Evolutionary conservation across 305 asterid species (phyloP).

Genomic region (Rubia tinctorum): DNA sequence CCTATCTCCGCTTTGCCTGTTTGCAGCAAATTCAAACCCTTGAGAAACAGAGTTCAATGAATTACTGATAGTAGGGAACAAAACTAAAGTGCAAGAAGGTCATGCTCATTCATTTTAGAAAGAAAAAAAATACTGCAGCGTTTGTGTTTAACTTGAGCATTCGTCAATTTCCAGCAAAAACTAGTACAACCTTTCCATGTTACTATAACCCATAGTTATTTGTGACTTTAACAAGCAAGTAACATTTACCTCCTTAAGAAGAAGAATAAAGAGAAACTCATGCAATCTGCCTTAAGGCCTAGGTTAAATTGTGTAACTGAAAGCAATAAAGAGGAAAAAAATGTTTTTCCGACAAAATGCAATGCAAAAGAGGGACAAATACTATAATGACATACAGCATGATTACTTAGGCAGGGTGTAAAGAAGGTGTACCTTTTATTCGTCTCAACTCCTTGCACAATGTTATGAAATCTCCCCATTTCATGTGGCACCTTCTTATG

Average conservation of each 20-base stretch:
- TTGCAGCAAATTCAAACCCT: background rate
- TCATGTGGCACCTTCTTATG: slow-evolving; percentile 99
- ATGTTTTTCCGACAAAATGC: background rate
- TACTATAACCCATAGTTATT: background rate
- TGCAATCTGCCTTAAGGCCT: background rate
- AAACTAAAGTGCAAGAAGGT: background rate
- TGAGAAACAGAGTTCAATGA: background rate
- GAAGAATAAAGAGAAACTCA: background rate
- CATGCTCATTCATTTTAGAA: background rate
- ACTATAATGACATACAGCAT: background rate
- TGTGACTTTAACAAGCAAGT: no score
- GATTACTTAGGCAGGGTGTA: background rate
- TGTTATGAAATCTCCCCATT: slow-evolving; percentile 99
- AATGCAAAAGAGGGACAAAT: background rate
- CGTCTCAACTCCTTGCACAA: slow-evolving; percentile 99
- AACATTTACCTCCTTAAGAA: background rate
- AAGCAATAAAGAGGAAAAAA: background rate
- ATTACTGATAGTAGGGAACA: background rate
- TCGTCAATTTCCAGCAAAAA: background rate
- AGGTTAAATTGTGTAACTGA: no score
- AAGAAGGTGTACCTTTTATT: slow-evolving; percentile 66
- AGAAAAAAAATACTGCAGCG: background rate
- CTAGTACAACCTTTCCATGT: background rate
- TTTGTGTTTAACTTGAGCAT: background rate
- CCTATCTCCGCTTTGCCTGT: background rate